These are phyloP conservation scores for Astrocystis sublimbata DNA, from an alignment of 495 filamentous ascomycete species.

Conservation along the genomic window DNA sequence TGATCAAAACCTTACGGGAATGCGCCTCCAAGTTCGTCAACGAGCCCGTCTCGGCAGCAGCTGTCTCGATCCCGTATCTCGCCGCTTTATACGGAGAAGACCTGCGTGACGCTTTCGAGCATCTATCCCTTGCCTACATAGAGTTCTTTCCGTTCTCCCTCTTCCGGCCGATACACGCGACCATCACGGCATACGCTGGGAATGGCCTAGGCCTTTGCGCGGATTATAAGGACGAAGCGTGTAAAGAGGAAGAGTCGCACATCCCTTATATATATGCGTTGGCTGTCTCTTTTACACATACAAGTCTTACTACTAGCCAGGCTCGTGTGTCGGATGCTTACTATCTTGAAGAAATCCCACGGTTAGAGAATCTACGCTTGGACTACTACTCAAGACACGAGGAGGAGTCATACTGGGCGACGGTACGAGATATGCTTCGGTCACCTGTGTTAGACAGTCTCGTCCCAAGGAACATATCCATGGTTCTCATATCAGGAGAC, in stretches of 20 bases:
- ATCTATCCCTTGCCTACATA: slow-evolving; percentile 10
- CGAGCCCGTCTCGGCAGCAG: slow-evolving; percentile 19
- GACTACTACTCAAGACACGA: slow-evolving; percentile 9
- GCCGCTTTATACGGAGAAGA: slow-evolving; percentile 21
- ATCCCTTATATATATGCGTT: background rate
- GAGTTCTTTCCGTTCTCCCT: slow-evolving; percentile 8
- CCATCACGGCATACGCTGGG: slow-evolving; percentile 14
- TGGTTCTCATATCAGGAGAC: background rate
- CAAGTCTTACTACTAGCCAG: background rate
- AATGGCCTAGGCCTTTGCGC: slow-evolving; percentile 14
- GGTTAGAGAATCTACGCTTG: slow-evolving; percentile 10
- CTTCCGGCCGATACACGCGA: background rate
- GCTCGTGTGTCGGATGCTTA: background rate
- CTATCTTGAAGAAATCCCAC: background rate
- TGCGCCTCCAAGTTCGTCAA: slow-evolving; percentile 9
- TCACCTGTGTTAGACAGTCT: slow-evolving; percentile 13
- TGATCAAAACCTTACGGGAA: slow-evolving; percentile 17
- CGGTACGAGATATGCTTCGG: slow-evolving; percentile 9
- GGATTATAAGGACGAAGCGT: slow-evolving; percentile 18
- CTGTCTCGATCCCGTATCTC: slow-evolving; percentile 20
- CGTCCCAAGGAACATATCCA: slow-evolving; percentile 4
- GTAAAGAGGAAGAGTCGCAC: background rate
- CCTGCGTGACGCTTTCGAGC: slow-evolving; percentile 18
- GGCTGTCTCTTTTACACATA: background rate
- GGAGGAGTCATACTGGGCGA: slow-evolving; percentile 17